These are phyloP conservation scores for Pseudogymnoascus sp. DNA, from an alignment of 2,329 filamentous ascomycete genomes.

Conservation along the genomic window DNA sequence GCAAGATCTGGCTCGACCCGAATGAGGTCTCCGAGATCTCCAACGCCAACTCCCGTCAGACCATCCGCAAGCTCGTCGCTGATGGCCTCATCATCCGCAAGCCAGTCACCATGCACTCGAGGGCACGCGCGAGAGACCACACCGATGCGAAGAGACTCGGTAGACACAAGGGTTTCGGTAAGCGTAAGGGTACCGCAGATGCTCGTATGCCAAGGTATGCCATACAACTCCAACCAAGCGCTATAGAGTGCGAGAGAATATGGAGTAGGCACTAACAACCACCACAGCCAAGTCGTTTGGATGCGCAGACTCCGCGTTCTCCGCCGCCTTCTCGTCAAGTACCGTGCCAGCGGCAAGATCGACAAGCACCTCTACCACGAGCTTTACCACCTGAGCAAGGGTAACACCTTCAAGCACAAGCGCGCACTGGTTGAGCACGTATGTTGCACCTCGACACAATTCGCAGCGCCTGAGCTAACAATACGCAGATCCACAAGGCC, in stretches of 20 bases:
- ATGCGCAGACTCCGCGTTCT: slow-evolving; percentile 99
- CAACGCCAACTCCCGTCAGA: slow-evolving; percentile 99
- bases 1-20: slow-evolving; percentile 99
- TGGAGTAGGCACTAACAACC: slow-evolving; percentile 3
- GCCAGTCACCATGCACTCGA: slow-evolving; percentile 99
- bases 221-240: slow-evolving; percentile 17
- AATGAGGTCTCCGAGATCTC: slow-evolving; percentile 99
- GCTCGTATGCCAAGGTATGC: slow-evolving; percentile 96
- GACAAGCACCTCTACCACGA: slow-evolving; percentile 99
- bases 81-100: slow-evolving; percentile 99
- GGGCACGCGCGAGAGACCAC: slow-evolving; percentile 90
- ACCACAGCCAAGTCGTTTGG: slow-evolving; percentile 85
- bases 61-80: slow-evolving; percentile 97
- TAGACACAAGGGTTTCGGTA: slow-evolving; percentile 98
- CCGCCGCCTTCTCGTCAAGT: slow-evolving; percentile 98
- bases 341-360: slow-evolving; percentile 99
- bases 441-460: slow-evolving; percentile 44
- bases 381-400: slow-evolving; percentile 99
- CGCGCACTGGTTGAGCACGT: slow-evolving; percentile 99
- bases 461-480: slow-evolving; percentile 23
- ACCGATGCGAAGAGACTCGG: slow-evolving; percentile 91
- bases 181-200: slow-evolving; percentile 99
- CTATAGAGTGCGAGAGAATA: slow-evolving; percentile 7
- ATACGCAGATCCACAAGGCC: slow-evolving; percentile 89
- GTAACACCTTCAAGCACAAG: slow-evolving; percentile 99